Evolutionary conservation across 1,284 basidiomycete species (phyloP).

Genomic region (Pseudozyma tsukubaensis): DNA sequence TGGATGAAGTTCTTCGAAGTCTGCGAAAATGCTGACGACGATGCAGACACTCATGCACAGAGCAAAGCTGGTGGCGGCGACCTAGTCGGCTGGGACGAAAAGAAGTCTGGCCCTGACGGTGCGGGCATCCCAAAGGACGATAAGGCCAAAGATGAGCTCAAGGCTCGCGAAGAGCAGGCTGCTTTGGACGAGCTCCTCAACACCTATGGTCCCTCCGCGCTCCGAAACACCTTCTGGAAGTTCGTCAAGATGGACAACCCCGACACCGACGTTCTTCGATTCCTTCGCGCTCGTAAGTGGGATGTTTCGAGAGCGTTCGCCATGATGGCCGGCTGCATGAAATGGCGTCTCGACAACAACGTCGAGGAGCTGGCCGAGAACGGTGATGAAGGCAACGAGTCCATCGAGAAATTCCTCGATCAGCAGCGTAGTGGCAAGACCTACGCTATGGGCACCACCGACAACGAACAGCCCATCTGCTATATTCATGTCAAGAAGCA

Average conservation of each 20-base stretch:
- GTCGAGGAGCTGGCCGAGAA: conserved; percentile 63
- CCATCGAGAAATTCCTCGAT: conserved; percentile 67
- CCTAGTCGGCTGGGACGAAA: conserved; percentile 44
- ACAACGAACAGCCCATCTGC: conserved; percentile 66
- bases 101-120: conserved; percentile 48
- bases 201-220: conserved; percentile 66
- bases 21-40: conserved; percentile 50
- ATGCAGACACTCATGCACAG: conserved; percentile 17
- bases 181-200: conserved; percentile 62
- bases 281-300: conserved; percentile 68
- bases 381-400: conserved; percentile 67
- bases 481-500: conserved; percentile 67
- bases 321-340: conserved; percentile 66
- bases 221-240: conserved; percentile 61
- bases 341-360: conserved; percentile 68
- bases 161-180: conserved; percentile 57
- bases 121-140: conserved; percentile 65
- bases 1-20: conserved; percentile 63
- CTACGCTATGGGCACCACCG: conserved; percentile 67
- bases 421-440: conserved; percentile 68
- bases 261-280: conserved; percentile 66
- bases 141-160: conserved; percentile 66
- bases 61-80: conserved; percentile 30
- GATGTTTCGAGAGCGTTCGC: conserved; percentile 67
- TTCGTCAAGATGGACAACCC: conserved; percentile 65